Evolutionary conservation across 2,329 filamentous ascomycete genomes (phyloP), one percentile per base, ranked within the genome.

Genomic region (Teratosphaeria gauchensis): DNA sequence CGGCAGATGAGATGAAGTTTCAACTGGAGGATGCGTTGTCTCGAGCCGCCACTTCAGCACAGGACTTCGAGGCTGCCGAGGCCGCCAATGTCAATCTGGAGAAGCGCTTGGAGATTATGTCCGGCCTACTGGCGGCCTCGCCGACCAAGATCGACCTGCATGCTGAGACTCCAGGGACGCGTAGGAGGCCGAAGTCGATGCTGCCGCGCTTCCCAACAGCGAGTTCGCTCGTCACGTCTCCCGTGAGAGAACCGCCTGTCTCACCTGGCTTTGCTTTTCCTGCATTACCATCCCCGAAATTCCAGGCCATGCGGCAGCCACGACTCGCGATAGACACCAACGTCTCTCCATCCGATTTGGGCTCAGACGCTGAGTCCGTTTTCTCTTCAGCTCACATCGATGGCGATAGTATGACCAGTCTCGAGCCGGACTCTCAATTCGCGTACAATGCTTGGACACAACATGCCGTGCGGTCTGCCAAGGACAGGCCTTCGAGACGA

Each of bases 11-110:
- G 38, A 63, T 66, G 21, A 57, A 61, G 46, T 68, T 68, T 53
- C 67, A 66, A 33, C 63, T 72, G 19, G 63, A 64, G 55, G 73
- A 75, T 51, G 57, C 75, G 46, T 70, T 74, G 60, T 60, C 58
- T 35, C 66, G 71, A 56, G 46, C 73, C 8, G 69, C 71, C 24
- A 57, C 60, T n/a, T 66, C 67, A 12, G 65, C 59, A 14, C 64
- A 69, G 55, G 66, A 63, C n/a, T 60, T 72, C 42, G 68, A 71
- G 24, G 68, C 68, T 11, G 67, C 67, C 6, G 71, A 75, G 57
- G 62, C 62, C 3, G 69, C 71, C 1, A 75, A 75, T 54, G 63
- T 71, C 6, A 66, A 73, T 55, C 64, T 76, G 42, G 73, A 75
- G 61, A 70, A 68, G 56, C 62, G 73, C 30, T 63, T 75, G 35